Conservation (phyloP, 768 basidiomycete species). For the Suillus paluster region DNA sequence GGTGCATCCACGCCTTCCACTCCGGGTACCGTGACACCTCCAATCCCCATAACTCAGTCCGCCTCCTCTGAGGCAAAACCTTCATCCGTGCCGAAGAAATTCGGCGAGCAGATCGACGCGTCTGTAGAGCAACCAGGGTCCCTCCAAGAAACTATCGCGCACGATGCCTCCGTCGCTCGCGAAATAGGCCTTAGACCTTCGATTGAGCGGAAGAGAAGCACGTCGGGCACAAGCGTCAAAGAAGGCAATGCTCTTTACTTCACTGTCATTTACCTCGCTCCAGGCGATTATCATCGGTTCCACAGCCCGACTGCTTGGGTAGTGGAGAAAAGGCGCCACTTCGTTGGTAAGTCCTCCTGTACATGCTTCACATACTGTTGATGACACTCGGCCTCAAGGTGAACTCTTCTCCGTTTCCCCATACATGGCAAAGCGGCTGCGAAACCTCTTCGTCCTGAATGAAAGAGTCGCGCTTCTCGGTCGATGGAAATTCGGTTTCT, state of each 20-base stretch:
- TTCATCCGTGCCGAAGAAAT: constrained; percentile 51
- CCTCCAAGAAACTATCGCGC: constrained; percentile 59
- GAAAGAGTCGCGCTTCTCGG: constrained; percentile 96
- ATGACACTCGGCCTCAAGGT: constrained; percentile 45
- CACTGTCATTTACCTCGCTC: constrained; percentile 95
- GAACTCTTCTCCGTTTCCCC: constrained; percentile 97
- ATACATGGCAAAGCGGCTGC: constrained; percentile 89
- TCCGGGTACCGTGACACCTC: constrained; percentile 44
- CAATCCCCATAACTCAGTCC: constrained; percentile 18
- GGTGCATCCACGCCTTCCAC: constrained; percentile 53
- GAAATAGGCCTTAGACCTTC: constrained; percentile 65
- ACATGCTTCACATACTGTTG: not conserved
- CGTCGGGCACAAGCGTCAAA: constrained; percentile 54
- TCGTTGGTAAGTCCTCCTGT: constrained; percentile 68
- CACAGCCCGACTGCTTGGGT: constrained; percentile 97
- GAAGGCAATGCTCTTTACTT: constrained; percentile 90
- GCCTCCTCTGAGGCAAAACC: constrained; percentile 23
- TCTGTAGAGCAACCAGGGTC: constrained; percentile 65
- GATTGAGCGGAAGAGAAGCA: constrained; percentile 37
- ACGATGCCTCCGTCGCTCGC: constrained; percentile 72
- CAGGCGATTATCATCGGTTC: constrained; percentile 98
- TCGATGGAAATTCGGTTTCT: constrained; percentile 94
- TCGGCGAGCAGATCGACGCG: constrained; percentile 74
- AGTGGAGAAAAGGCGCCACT: constrained; percentile 93
- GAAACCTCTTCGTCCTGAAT: constrained; percentile 96